These are phyloP conservation scores for Auriscalpium orientale DNA, from an alignment of 768 basidiomycete species.

Conservation along the genomic window DNA sequence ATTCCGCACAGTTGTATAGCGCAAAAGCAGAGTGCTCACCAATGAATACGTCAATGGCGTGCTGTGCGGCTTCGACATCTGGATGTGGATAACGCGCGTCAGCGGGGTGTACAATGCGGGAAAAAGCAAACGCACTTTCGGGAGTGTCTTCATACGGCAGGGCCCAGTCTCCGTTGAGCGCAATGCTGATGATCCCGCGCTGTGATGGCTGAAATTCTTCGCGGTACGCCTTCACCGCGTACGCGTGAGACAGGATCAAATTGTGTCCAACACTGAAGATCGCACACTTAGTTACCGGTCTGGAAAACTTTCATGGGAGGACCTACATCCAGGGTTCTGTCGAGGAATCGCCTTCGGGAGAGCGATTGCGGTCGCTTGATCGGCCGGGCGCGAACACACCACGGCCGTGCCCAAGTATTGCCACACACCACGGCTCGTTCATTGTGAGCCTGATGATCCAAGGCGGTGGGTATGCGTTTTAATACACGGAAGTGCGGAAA, in stretches of 20 bases:
- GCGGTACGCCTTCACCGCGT: slow-evolving; percentile 59
- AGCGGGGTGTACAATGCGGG: not conserved
- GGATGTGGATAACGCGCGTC: slow-evolving; percentile 1
- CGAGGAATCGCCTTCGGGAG: slow-evolving; percentile 52
- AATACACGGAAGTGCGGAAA: not conserved
- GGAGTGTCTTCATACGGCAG: slow-evolving; percentile 64
- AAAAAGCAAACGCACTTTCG: slow-evolving; percentile 42
- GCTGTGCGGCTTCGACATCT: slow-evolving; percentile 66
- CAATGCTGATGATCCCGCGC: slow-evolving; percentile 69
- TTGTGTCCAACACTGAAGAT: slow-evolving; percentile 52
- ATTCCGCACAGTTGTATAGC: too few species aligned
- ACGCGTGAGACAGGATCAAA: slow-evolving; percentile 62
- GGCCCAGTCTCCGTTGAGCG: slow-evolving; percentile 69
- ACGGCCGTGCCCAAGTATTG: slow-evolving; percentile 62
- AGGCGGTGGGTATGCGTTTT: not conserved
- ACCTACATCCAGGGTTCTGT: slow-evolving; percentile 67
- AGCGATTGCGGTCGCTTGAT: slow-evolving; percentile 54
- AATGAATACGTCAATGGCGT: slow-evolving; percentile 64
- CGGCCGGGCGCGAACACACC: slow-evolving; percentile 68
- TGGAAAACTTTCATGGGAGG: not conserved
- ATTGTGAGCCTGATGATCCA: slow-evolving; percentile 48
- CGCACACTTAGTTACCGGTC: not conserved
- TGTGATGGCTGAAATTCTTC: slow-evolving; percentile 56
- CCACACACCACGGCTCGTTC: slow-evolving; percentile 71
- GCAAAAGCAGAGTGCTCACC: slow-evolving; percentile 33